These are phyloP conservation scores for Avena eriantha DNA, from an alignment of 176 grass and related monocot species.

Conservation along the genomic window DNA sequence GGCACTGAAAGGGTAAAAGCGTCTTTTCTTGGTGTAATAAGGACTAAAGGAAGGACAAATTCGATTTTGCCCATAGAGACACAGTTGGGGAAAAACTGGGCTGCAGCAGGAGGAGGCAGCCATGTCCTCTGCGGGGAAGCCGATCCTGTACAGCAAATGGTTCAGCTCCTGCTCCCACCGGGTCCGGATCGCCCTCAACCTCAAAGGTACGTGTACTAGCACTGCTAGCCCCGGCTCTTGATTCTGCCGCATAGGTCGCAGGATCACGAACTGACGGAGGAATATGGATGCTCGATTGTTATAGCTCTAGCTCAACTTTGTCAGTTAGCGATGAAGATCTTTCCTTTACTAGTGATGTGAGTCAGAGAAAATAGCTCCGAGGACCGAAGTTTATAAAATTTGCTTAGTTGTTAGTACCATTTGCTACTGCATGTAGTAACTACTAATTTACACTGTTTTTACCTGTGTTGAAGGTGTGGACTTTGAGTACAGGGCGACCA, in stretches of 20 bases:
- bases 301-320: not conserved
- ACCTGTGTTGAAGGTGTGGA: conserved; percentile 46
- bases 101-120: conserved; percentile 4
- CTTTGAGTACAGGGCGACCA: conserved; percentile 69
- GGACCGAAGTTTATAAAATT: not conserved
- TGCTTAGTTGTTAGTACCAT: conserved; percentile 12
- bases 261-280: not conserved
- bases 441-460: not conserved
- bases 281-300: not conserved
- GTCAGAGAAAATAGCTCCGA: conserved; percentile 1
- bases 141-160: conserved; percentile 61
- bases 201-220: conserved; percentile 55
- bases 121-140: conserved; percentile 24
- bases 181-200: conserved; percentile 60
- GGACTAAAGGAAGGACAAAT: not conserved
- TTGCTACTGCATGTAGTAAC: conserved; percentile 13
- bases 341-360: conserved; percentile 1
- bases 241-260: conserved; percentile 4
- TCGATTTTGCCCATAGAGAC: not conserved
- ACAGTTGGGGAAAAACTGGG: not conserved
- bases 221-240: not conserved
- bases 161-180: conserved; percentile 60
- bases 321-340: not conserved
- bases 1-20: no score
- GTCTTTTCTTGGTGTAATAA: no score